Conservation (phyloP, 2,329 filamentous ascomycete species). For the Diaporthe batatas region DNA sequence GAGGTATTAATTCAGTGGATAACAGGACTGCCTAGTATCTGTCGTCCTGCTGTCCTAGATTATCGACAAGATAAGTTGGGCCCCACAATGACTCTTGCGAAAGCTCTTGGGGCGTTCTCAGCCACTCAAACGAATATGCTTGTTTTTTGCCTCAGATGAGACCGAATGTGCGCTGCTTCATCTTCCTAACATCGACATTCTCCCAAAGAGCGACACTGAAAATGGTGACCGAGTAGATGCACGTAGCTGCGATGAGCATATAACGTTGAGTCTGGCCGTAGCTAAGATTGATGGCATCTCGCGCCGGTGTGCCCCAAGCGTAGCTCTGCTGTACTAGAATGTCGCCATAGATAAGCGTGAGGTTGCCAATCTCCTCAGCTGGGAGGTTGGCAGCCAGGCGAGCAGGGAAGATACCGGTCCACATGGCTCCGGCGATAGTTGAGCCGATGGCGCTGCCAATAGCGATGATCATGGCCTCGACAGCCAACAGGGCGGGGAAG, state of each 20-base stretch:
- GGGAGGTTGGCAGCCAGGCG: constrained; percentile 20
- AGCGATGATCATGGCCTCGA: constrained; percentile 71
- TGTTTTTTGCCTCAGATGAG: neutral
- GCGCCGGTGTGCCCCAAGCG: constrained; percentile 1
- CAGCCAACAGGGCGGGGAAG: constrained; percentile 71
- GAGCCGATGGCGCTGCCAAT: constrained; percentile 72
- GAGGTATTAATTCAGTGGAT: no score
- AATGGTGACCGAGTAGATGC: constrained; percentile 11
- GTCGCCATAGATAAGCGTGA: neutral
- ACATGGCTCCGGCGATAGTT: constrained; percentile 74
- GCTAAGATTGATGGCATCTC: constrained; percentile 15
- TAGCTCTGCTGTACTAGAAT: constrained; percentile 9
- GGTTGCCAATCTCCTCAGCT: neutral
- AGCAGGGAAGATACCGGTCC: constrained; percentile 62
- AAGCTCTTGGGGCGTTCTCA: no score
- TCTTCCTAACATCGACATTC: constrained; percentile 15
- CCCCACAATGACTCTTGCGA: neutral
- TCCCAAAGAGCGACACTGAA: constrained; percentile 17
- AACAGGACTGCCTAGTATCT: no score
- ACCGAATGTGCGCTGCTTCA: constrained; percentile 23
- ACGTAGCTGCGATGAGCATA: constrained; percentile 19
- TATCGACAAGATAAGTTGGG: no score
- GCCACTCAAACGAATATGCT: neutral
- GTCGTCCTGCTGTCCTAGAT: neutral
- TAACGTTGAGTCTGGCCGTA: constrained; percentile 18